Percentiles rank a stretch among this genome's conserved stretches.
Conservation (phyloP, 495 filamentous ascomycete species). For the Articulospora tetracladia region DNA sequence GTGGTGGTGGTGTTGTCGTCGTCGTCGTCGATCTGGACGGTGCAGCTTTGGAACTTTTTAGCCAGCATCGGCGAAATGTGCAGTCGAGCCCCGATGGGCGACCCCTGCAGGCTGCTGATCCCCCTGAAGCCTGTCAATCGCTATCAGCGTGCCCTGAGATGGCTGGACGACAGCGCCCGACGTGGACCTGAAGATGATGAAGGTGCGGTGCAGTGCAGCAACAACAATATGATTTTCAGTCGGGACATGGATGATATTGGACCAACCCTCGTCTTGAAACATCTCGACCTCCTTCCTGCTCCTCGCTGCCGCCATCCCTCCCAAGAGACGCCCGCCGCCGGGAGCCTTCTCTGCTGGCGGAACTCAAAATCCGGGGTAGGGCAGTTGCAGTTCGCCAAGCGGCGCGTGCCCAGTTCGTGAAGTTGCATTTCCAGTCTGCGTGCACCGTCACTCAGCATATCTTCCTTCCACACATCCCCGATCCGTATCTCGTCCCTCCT, state of each 20-base stretch:
- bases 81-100: neutral
- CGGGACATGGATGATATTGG: too few species aligned
- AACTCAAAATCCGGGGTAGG: conserved; percentile 1
- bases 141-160: too few species aligned
- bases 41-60: neutral
- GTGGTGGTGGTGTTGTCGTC: neutral
- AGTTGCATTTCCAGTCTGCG: neutral
- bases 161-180: too few species aligned
- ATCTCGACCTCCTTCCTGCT: neutral
- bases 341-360: neutral
- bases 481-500: neutral
- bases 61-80: neutral
- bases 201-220: too few species aligned
- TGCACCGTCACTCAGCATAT: neutral
- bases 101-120: neutral
- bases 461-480: too few species aligned
- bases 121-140: too few species aligned
- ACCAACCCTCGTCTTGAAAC: neutral
- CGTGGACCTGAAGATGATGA: too few species aligned
- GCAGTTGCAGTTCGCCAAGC: neutral
- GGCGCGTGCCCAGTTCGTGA: neutral
- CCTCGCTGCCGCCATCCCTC: neutral
- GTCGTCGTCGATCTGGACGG: too few species aligned
- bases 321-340: too few species aligned
- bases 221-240: too few species aligned